Base-by-base conservation (phyloP, 208 protist genomes). In the Crithidia thermophila region DNA sequence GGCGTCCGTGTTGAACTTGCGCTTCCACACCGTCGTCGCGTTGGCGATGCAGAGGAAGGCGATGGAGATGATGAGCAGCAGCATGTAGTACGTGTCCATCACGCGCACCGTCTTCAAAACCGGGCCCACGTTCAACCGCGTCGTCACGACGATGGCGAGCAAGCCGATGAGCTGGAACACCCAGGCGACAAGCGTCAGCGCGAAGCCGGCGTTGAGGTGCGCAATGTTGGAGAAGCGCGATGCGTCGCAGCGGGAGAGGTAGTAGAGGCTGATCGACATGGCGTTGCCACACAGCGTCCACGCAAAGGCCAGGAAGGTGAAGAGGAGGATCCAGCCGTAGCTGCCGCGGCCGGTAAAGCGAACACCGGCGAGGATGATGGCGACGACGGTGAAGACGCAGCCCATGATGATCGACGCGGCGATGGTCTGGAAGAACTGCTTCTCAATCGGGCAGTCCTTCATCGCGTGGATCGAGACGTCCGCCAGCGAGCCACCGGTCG, bases 351-450 rank as follows among this genome's bases (percentile, higher is more conserved):
- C 79, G 27, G 23, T 8, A 20, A 90, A 31, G 21, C 80, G 76
- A 27, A 67, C 47, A n/a, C 62, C 49, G 8, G 70, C 68, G 25
- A 70, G 23, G 25, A 87, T 57, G 25, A 85, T 11, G 11, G 80
- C 61, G 62, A 85, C 40, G 20, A 87, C 49, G 14, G 79, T 63
- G 58, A 85, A 79, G 49, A 71, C 6, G 31, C 56, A 72, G 34
- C 66, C 78, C 36, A 81, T 68, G 47, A 90, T 82, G 51, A 55
- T 79, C 55, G 57, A 75, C 25, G 50, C 75, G 31, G 79, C 67
- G 49, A 90, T 90, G 47, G 59, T 63, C 43, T 85, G 81, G 57
- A 76, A 84, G 65, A 85, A 90, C 67, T 90, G 84, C 60, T 89
- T 84, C 63, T 89, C 67, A 23, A 83, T 43, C 7, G 79, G 76